phyloP scores from a whole-genome alignment of 164 flowering plant genomes.

The Vitis cinerea region DNA sequence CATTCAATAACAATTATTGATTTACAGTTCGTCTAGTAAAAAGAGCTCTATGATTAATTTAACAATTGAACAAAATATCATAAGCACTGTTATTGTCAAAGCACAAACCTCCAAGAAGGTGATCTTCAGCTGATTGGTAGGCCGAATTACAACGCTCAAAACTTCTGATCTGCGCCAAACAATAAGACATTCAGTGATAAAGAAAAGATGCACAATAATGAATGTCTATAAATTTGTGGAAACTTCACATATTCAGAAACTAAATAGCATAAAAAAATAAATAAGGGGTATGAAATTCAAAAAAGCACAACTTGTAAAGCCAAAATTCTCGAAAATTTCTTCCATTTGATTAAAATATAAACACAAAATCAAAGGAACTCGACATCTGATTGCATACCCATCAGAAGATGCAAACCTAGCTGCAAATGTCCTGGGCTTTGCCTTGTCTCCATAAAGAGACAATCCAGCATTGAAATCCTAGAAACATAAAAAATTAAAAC shows the following conservation, averaged over 20 bases:
- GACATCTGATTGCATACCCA: conserved; percentile 50
- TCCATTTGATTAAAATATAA: no score
- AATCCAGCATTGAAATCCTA: conserved; percentile 87
- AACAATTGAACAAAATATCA: no score
- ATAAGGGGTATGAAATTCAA: no score
- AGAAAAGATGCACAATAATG: no score
- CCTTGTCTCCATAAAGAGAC: conserved; percentile 93
- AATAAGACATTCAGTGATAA: neutral
- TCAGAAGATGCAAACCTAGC: conserved; percentile 95
- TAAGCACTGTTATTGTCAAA: neutral
- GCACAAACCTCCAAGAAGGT: conserved; percentile 77
- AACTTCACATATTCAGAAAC: no score
- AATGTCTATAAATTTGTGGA: no score
- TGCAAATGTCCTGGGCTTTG: conserved; percentile 79
- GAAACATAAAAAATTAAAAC: neutral
- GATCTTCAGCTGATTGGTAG: conserved; percentile 88
- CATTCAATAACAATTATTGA: no score
- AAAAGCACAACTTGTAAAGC: no score
- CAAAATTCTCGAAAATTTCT: no score
- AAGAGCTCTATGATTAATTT: no score
- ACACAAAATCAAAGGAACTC: neutral
- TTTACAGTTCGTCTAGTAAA: no score
- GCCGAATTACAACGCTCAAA: conserved; percentile 76
- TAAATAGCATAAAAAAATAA: no score
- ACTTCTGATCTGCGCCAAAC: conserved; percentile 67